Evolutionary conservation across 1,139 yeast genomes (phyloP).

Genomic region (Sugiyamaella castrensis): DNA sequence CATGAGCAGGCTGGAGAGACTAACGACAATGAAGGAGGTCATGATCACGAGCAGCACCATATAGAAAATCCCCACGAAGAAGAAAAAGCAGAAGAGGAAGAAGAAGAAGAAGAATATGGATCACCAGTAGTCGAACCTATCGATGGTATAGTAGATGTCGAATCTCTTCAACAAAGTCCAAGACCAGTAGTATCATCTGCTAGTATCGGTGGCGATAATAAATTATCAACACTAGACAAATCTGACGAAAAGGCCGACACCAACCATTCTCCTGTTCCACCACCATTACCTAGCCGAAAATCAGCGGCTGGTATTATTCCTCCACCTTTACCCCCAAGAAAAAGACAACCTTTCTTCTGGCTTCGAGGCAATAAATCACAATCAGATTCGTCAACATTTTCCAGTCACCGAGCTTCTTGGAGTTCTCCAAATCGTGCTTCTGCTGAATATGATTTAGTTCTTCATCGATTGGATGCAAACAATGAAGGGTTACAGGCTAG

Average conservation of each 20-base stretch:
- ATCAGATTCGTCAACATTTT: slow-evolving; percentile 27
- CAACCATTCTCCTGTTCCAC: background rate
- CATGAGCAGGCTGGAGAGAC: background rate
- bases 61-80: background rate
- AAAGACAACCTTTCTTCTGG: slow-evolving; percentile 38
- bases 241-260: background rate
- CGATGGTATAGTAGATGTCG: slow-evolving; percentile 11
- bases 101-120: slow-evolving; percentile 12
- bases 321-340: slow-evolving; percentile 35
- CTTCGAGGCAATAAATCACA: slow-evolving; percentile 26
- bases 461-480: slow-evolving; percentile 48
- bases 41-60: background rate
- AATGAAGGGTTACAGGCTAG: slow-evolving; percentile 44
- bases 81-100: slow-evolving; percentile 2
- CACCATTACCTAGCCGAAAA: background rate
- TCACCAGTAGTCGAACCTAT: slow-evolving; percentile 16
- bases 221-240: background rate
- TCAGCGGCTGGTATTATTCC: slow-evolving; percentile 10
- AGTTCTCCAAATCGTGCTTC: slow-evolving; percentile 19
- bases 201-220: background rate
- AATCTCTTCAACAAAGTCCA: slow-evolving; percentile 5
- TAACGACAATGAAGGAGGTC: background rate
- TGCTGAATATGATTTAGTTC: slow-evolving; percentile 45
- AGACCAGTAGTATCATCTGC: background rate
- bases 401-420: background rate